Evolutionary conservation across 1,284 basidiomycete genomes (phyloP).

Genomic region (Neolentinus lepideus): DNA sequence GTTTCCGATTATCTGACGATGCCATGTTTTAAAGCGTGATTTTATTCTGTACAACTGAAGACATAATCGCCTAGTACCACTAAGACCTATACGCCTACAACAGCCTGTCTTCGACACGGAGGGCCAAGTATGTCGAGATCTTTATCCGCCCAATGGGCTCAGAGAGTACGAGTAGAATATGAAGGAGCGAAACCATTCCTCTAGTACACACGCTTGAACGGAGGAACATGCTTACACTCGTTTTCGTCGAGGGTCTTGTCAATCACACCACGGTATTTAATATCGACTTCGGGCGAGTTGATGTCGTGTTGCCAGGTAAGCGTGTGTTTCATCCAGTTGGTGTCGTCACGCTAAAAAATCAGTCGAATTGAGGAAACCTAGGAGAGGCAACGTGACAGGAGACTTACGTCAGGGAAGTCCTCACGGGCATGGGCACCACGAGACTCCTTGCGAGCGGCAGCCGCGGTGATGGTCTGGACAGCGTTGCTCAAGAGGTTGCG

Average conservation of each 20-base stretch:
- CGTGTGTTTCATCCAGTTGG: constrained; percentile 93
- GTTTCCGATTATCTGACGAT: too few relatives aligned
- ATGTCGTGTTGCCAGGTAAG: constrained; percentile 81
- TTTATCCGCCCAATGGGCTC: not conserved
- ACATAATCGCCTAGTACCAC: not conserved
- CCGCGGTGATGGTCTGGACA: constrained; percentile 92
- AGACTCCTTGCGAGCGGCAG: constrained; percentile 94
- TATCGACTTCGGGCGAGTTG: constrained; percentile 74
- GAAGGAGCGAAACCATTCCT: not conserved
- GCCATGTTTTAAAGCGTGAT: not conserved
- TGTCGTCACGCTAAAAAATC: constrained; percentile 68
- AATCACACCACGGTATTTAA: constrained; percentile 89
- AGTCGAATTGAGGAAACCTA: constrained; percentile 1
- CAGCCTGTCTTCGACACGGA: not conserved
- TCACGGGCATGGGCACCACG: constrained; percentile 97
- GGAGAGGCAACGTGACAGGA: constrained; percentile 1
- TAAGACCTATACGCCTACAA: not conserved
- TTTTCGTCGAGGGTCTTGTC: constrained; percentile 85
- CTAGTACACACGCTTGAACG: constrained; percentile 84
- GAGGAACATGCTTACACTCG: constrained; percentile 89
- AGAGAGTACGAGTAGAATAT: not conserved
- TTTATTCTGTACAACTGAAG: not conserved
- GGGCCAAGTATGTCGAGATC: not conserved
- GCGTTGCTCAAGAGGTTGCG: constrained; percentile 95
- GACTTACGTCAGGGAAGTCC: constrained; percentile 81